phyloP scores from a whole-genome alignment of 805 yeast genomes.

The Dipodascus geniculatus region DNA sequence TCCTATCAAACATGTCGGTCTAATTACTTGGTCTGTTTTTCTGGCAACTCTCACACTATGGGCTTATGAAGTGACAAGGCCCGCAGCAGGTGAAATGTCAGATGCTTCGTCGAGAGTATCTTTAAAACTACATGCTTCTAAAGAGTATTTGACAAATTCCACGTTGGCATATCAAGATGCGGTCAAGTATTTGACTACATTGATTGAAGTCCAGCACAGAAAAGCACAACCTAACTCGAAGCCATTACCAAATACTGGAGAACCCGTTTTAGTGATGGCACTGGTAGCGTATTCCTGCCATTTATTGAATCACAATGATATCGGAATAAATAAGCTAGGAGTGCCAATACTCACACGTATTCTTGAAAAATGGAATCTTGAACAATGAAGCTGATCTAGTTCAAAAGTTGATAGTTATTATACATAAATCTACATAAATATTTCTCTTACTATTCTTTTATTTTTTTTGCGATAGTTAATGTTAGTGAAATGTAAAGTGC shows the following conservation, averaged over 20 bases:
- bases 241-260: background rate
- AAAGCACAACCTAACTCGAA: background rate
- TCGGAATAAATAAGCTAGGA: background rate
- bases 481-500: too few species aligned
- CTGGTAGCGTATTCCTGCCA: background rate
- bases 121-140: background rate
- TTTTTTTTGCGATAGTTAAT: background rate
- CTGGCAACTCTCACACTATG: conserved; percentile 20
- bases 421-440: too few species aligned
- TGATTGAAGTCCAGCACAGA: background rate
- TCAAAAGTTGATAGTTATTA: too few species aligned
- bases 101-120: background rate
- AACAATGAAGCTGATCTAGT: too few species aligned
- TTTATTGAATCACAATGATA: background rate
- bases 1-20: conserved; percentile 18
- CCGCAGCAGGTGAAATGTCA: background rate
- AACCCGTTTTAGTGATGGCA: background rate
- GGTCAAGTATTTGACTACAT: background rate
- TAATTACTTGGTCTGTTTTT: conserved; percentile 22
- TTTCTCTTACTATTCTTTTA: background rate
- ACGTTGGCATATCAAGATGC: background rate
- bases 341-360: background rate
- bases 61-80: conserved; percentile 16
- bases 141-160: background rate
- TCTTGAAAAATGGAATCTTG: background rate